Evolutionary conservation across 495 filamentous ascomycete species (phyloP).

Genomic region (Tuber borchii): DNA sequence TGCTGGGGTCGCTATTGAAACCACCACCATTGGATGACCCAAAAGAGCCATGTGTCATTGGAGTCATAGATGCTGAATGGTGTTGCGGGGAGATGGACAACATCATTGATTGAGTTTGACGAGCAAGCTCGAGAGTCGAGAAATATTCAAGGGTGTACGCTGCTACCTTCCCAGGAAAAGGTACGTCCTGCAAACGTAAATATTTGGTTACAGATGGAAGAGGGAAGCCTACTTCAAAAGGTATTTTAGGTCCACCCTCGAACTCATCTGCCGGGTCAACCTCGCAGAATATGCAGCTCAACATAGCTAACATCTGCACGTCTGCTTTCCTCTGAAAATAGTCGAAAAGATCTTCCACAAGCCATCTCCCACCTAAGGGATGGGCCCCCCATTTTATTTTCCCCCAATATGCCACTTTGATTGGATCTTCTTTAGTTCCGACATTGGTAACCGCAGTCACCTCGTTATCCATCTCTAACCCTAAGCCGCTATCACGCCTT

Average conservation of each 20-base stretch:
- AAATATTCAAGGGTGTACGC: conserved; percentile 64
- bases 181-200: conserved; percentile 51
- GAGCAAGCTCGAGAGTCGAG: conserved; percentile 55
- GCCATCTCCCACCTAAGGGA: conserved; percentile 65
- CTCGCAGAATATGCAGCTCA: conserved; percentile 79
- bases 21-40: conserved; percentile 55
- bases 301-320: conserved; percentile 91
- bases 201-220: conserved; percentile 44
- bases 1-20: conserved; percentile 50
- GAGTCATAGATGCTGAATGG: conserved; percentile 52
- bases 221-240: conserved; percentile 21
- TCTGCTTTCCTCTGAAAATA: conserved; percentile 76
- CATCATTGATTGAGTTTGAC: conserved; percentile 47
- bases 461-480: conserved; percentile 42
- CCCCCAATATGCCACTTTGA: conserved; percentile 46
- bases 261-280: conserved; percentile 48
- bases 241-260: conserved; percentile 18
- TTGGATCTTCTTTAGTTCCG: not conserved
- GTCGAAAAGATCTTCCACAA: conserved; percentile 63
- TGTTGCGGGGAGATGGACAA: conserved; percentile 28
- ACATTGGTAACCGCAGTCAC: conserved; percentile 6
- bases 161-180: conserved; percentile 59
- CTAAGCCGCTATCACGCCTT: conserved; percentile 49
- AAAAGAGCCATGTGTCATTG: conserved; percentile 52
- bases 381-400: conserved; percentile 79